Evolutionary conservation across 331 rosid species (phyloP).

Genomic region (Quercus tomentella): DNA sequence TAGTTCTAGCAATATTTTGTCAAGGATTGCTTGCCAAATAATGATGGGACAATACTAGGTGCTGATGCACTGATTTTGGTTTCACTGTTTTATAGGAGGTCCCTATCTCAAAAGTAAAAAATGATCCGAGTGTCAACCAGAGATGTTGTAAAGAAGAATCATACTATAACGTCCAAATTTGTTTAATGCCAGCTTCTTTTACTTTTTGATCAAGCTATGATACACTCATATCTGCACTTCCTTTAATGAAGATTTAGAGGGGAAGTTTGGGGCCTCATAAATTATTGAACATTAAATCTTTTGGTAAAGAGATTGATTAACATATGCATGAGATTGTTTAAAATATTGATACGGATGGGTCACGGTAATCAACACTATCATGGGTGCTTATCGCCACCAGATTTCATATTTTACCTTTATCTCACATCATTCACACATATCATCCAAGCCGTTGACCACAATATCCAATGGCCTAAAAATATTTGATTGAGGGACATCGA

Average conservation of each 20-base stretch:
- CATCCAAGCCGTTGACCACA: slow-evolving; percentile 24
- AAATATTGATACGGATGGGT: slow-evolving; percentile 17
- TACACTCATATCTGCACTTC: slow-evolving; percentile 37
- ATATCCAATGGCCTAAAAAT: background rate
- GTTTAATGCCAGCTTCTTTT: background rate
- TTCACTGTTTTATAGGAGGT: background rate
- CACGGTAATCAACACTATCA: slow-evolving; percentile 29
- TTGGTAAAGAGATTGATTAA: slow-evolving; percentile 3
- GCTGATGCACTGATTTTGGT: background rate
- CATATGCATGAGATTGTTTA: background rate
- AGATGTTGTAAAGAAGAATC: background rate
- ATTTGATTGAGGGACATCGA: background rate
- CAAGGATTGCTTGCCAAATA: too few species aligned
- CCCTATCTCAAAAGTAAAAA: background rate
- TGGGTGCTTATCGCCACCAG: slow-evolving; percentile 19
- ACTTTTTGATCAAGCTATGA: slow-evolving; percentile 20
- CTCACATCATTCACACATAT: background rate
- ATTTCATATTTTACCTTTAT: slow-evolving; percentile 16
- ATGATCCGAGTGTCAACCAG: background rate
- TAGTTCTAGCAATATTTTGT: too few species aligned
- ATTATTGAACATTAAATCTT: slow-evolving; percentile 21
- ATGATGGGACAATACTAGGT: background rate
- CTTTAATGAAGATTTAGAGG: slow-evolving; percentile 54
- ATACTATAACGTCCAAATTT: background rate
- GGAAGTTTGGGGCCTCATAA: slow-evolving; percentile 29